These are phyloP conservation scores for Suillus sp. DNA, from an alignment of 768 basidiomycete genomes.

Conservation along the genomic window DNA sequence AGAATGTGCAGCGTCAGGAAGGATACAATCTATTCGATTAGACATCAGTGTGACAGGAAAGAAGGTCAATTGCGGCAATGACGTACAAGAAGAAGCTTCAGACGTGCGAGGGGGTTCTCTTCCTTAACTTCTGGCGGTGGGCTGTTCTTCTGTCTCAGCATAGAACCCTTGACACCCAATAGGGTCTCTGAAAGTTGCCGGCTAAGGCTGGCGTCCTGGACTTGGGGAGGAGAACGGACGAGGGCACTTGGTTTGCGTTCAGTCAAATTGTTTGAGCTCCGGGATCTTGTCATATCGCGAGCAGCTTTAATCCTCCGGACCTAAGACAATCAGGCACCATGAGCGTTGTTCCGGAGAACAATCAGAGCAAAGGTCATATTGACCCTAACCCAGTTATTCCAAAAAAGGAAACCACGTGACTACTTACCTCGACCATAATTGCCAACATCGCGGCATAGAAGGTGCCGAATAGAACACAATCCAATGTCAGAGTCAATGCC, in stretches of 20 bases:
- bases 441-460: constrained; percentile 88
- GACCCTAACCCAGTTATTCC: constrained; percentile 15
- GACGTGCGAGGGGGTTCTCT: constrained; percentile 80
- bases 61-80: not conserved
- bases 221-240: constrained; percentile 25
- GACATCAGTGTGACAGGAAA: constrained; percentile 9
- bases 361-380: constrained; percentile 7
- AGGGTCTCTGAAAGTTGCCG: constrained; percentile 33
- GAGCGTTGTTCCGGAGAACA: constrained; percentile 12
- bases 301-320: constrained; percentile 72
- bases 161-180: constrained; percentile 54
- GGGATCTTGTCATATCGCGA: constrained; percentile 48
- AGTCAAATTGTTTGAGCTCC: constrained; percentile 32
- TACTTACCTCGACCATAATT: constrained; percentile 91
- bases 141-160: constrained; percentile 45
- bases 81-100: constrained; percentile 85
- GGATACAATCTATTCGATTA: constrained; percentile 64
- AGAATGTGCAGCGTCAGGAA: constrained; percentile 91
- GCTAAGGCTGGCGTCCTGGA: constrained; percentile 21
- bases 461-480: constrained; percentile 87
- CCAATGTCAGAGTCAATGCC: constrained; percentile 81
- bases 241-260: constrained; percentile 36
- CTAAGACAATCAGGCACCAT: constrained; percentile 36
- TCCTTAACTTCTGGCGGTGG: constrained; percentile 46
- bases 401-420: constrained; percentile 18